Base-by-base conservation (phyloP, 768 basidiomycete species). In the Asterophora parasitica region DNA sequence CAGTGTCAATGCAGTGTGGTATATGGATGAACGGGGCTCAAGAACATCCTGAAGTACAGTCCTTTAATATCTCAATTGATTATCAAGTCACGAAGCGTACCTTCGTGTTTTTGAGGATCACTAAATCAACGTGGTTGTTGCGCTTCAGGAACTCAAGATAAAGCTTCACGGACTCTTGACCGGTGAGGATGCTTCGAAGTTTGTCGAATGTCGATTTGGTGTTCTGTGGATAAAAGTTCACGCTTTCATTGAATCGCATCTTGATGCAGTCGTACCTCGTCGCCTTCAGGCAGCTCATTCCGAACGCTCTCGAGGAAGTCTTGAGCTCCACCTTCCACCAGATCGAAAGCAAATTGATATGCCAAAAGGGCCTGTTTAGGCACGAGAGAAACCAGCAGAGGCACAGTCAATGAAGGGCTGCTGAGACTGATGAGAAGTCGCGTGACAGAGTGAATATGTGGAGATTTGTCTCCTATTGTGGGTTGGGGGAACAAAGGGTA, bases 91-190 rank as follows among this genome's bases (percentile, higher is more conserved):
- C 52, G 13, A 2, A n/a, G 19, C 46, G 46, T 55, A 90, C 92
- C 76, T 95, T 97, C 44, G 92, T 93, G 58, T 84, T 84, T 67
- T 94, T 94, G 40, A 99, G 74, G 53, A 98, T 92, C 15, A 89
- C 71, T 63, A 93, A 76, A 61, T 98, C 96, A 43, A 86, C 85
- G 62, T 91, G 87, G 68, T 96, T 96, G 65, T 94, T 94, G 53
- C 87, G 83, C 68, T 88, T 88, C 49, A 99, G 77, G 75, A 99
- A 98, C 68, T 98, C 91, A 39, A 95, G 82, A 65, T 95, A 93
- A 23, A 97, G 70, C 60, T 90, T 91, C 48, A 95, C 89, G 27
- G 89, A 92, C 62, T 90, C 90, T 59, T 91, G 88, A 15, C 96
- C 96, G 9, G 82, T 85, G 17, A 99, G 72, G 54, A 99, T 96